Percentiles rank a stretch among this genome's conserved stretches.
phyloP scores from a whole-genome alignment of 1,284 basidiomycete species.

The Fomitopsis palustris region DNA sequence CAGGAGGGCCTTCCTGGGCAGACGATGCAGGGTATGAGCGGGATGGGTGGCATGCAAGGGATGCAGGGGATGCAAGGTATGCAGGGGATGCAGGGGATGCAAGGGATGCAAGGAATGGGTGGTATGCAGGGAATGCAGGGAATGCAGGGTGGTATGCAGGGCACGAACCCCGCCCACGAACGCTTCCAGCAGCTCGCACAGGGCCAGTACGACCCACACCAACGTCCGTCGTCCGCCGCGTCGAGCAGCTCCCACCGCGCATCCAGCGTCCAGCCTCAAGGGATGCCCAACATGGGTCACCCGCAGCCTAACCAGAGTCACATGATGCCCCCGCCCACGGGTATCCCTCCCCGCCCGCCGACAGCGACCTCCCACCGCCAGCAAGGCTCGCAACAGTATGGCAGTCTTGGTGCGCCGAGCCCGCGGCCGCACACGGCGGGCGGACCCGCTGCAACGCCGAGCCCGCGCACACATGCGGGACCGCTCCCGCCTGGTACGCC shows the following conservation, averaged over 20 bases:
- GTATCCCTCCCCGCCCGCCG: constrained; percentile 21
- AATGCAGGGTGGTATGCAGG: constrained; percentile 9
- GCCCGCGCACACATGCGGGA: not conserved
- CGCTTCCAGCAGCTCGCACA: constrained; percentile 7
- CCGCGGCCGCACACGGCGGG: constrained; percentile 3
- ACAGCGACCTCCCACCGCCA: constrained; percentile 17
- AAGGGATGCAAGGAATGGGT: not conserved
- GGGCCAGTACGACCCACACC: constrained; percentile 9
- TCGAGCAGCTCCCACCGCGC: constrained; percentile 14
- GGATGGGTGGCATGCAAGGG: not conserved
- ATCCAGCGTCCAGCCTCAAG: constrained; percentile 1
- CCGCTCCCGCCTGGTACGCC: constrained; percentile 1
- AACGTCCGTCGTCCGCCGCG: constrained; percentile 16
- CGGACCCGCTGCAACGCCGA: not conserved
- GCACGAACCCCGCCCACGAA: constrained; percentile 10
- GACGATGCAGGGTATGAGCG: constrained; percentile 6
- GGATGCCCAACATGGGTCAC: not conserved
- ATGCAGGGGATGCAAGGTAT: constrained; percentile 6
- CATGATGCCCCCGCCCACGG: constrained; percentile 21
- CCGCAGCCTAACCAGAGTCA: constrained; percentile 6
- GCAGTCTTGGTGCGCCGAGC: not conserved
- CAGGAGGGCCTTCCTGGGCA: constrained; percentile 3
- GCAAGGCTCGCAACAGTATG: constrained; percentile 5
- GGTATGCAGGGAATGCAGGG: not conserved
- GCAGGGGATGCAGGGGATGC: constrained; percentile 7